These are phyloP conservation scores for Blastomyces percursus DNA, from an alignment of 2,329 filamentous ascomycete genomes.

Conservation along the genomic window DNA sequence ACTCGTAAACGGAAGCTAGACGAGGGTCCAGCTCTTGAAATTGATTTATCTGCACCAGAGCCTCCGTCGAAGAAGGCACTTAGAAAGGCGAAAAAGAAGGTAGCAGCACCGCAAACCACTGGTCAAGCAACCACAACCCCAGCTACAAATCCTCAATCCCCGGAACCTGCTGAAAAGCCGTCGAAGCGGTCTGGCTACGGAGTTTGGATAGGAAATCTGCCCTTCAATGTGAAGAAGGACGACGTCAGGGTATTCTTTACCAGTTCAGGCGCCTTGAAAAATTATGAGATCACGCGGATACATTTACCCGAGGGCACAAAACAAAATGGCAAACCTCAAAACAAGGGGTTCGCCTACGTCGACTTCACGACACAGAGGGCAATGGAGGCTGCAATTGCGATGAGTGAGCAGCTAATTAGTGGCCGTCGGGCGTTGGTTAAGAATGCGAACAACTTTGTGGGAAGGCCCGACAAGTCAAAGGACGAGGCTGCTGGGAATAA, in stretches of 20 bases:
- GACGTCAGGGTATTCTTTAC: slow-evolving; percentile 73
- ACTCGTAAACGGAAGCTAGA: slow-evolving; percentile 57
- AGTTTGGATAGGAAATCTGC: slow-evolving; percentile 92
- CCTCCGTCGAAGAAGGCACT: slow-evolving; percentile 90
- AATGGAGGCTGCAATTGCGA: slow-evolving; percentile 64
- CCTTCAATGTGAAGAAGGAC: slow-evolving; percentile 65
- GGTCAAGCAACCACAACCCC: slow-evolving; percentile 17
- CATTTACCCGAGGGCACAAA: slow-evolving; percentile 60
- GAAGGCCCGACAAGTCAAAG: slow-evolving; percentile 61
- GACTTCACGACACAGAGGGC: slow-evolving; percentile 65
- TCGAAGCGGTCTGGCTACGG: slow-evolving; percentile 62
- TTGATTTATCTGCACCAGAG: slow-evolving; percentile 80
- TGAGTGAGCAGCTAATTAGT: slow-evolving; percentile 71
- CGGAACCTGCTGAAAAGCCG: slow-evolving; percentile 9
- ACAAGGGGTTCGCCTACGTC: slow-evolving; percentile 93
- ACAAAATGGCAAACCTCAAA: slow-evolving; percentile 45
- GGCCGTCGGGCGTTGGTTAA: slow-evolving; percentile 86
- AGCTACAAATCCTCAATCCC: slow-evolving; percentile 27
- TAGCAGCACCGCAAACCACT: not conserved
- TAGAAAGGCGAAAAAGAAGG: slow-evolving; percentile 70
- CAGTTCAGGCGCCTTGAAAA: slow-evolving; percentile 53
- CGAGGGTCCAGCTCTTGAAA: slow-evolving; percentile 58
- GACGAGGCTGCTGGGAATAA: slow-evolving; percentile 19
- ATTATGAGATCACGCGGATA: slow-evolving; percentile 68
- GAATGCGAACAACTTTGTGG: slow-evolving; percentile 78